Evolutionary conservation across 2,329 filamentous ascomycete species (phyloP), one percentile per base, ranked within the genome.

Genomic region (Phyllosticta citribraziliensis): DNA sequence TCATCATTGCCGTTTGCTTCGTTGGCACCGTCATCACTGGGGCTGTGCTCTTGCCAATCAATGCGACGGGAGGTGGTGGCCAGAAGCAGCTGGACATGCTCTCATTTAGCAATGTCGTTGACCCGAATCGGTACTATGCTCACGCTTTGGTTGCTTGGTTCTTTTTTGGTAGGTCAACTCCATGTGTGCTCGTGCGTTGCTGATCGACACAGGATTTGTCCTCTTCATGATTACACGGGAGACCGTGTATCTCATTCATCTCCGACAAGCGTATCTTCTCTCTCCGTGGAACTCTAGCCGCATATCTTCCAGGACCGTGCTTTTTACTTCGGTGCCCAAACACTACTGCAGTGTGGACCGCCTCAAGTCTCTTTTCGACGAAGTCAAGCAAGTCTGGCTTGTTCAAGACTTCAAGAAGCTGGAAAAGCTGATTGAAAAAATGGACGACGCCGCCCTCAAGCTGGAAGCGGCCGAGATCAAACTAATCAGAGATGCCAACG

Each of bases 401-500:
- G 75, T 77, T 0, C 76, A 74, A 50, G 73, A 80, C 62, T 73
- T 72, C 52, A 76, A 78, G 56, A 72, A 78, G 53, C 69, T 80
- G 10, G 70, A 76, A 5, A 67, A 76, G 3, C 63, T 79, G n/a
- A 71, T 79, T 3, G 72, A 75, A 27, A 70, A 79, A 60, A 72
- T 77, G 22, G 74, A 78, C 62, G 72, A 74, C 25, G 73, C 73
- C 25, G 75, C 74, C 1, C 62, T 73, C 58, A 75, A 75, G 60
- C 68, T 80, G 14, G 78, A 80, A 63, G 68, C 68, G 22, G 77
- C 72, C 10, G 75, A 80, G 64, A 72, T 78, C 51, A 74, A 78
- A 64, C 68, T 79, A 22, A 71, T 75, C 30, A 71, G 69, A 22
- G 70, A 70, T 33, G 73, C 89, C 62, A 93, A 93, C 74, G 79